Base-by-base conservation (phyloP, 1,284 basidiomycete genomes). In the Microbotryum saponariae region DNA sequence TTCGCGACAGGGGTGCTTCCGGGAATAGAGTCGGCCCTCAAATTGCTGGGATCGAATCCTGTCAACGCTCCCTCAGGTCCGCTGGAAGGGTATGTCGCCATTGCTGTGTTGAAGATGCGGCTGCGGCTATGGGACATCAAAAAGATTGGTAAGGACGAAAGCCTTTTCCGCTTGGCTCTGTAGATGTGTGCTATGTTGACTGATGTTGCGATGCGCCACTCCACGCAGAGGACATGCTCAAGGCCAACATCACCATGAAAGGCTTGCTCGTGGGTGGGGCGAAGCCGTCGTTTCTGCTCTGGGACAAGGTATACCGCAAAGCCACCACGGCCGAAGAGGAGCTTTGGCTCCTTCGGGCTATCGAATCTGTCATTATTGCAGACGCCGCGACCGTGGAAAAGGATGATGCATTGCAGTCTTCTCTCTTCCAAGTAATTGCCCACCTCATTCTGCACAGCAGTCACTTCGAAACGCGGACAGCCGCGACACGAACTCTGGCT, bases 301-400 rank as follows among this genome's bases (percentile, higher is more conserved):
- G 84, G 82, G 90, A 92, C 60, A 91, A 88, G 74, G 83, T 89
- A 0, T 91, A 91, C 72, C 82, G 85, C 60, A 91, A 89, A 73
- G 71, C 87, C 6, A 77, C 77, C 6, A 80, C 83, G 6, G 70
- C 76, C 0, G 82, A 84, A 21, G 91, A 93, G 37, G 84, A 89
- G 66, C 72, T 70, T 20, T 94, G 91, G 91, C 76, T 94, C 4
- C 77, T 89, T n/a, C 81, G 85, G 33, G 85, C 87, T 0, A 74
- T 81, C 6, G 79, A 84, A 58, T 81, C 79, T 1, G 76, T 83
- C 0, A 67, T 88, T 6, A 67, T 75, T 0, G 81, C 74, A 68
- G 82, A 82, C 69, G 78, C 79, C 44, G 71, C 75, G 0, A 83
- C 87, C 21, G 72, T 89, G 5, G 62, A 71, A 16, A 84, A 83